Conservation (phyloP, 2,329 filamentous ascomycete genomes). For the Escovopsis sp. region DNA sequence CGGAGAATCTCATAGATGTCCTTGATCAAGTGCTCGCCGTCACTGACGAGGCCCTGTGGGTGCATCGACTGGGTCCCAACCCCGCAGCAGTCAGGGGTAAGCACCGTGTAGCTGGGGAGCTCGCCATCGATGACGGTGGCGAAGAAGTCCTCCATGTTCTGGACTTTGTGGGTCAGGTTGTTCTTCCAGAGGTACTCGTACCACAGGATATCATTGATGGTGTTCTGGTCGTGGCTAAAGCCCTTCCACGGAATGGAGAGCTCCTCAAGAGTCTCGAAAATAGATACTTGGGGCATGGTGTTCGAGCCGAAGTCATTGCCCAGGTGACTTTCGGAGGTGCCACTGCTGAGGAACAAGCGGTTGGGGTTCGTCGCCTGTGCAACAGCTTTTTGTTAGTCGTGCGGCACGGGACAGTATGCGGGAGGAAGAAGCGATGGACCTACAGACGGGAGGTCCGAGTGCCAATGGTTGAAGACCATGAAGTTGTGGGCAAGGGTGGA, state of each 20-base stretch:
- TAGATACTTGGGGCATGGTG: constrained; percentile 15
- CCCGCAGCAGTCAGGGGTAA: constrained; percentile 28
- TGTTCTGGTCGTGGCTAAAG: constrained; percentile 26
- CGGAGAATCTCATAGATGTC: constrained; percentile 20
- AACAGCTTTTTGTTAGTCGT: too few relatives aligned
- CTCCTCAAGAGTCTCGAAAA: constrained; percentile 27
- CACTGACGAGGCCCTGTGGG: constrained; percentile 17
- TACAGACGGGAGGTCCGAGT: constrained; percentile 25
- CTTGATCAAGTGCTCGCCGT: constrained; percentile 20
- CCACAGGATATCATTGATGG: constrained; percentile 27
- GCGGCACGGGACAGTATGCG: too few relatives aligned
- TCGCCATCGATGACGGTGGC: constrained; percentile 26
- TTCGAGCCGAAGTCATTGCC: constrained; percentile 14
- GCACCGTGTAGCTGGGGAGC: constrained; percentile 28
- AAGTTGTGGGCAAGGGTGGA: constrained; percentile 24
- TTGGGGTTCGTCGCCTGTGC: constrained; percentile 29
- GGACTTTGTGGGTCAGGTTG: constrained; percentile 14
- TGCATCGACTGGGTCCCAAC: constrained; percentile 20
- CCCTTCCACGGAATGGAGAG: constrained; percentile 28
- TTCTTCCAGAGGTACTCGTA: constrained; percentile 25
- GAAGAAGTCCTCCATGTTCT: constrained; percentile 24
- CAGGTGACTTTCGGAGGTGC: constrained; percentile 16
- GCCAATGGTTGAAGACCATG: constrained; percentile 28
- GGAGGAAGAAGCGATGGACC: too few relatives aligned
- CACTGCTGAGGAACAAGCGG: constrained; percentile 16